Evolutionary conservation across 108 stramenopile genomes (phyloP), one percentile per base, ranked within the genome.

Genomic region (Epithemia pelagica): DNA sequence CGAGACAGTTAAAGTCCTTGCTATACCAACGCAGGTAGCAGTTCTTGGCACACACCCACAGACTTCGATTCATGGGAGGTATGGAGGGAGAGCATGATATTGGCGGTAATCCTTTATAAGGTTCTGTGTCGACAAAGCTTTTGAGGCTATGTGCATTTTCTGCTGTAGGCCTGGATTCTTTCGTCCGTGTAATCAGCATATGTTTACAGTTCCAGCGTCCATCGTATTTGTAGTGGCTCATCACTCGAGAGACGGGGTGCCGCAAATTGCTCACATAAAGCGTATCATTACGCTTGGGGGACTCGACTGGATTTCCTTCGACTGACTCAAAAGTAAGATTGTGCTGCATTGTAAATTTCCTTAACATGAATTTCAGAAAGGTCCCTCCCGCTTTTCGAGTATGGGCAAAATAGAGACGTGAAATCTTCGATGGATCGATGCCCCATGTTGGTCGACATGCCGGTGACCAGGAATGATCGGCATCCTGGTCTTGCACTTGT

Each of bases 171-270:
- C 5, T 15, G 15, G 15, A 46, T 15, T 10, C 37, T 5, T 5
- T 46, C 15, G 5, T n/a, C n/a, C n/a, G 5, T 5, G 5, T 46
- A 10, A 10, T 46, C 10, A 46, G 10, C 37, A 46, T 46, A 10
- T 46, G 10, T 46, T 5, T 5, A 29, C 65, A 66, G 25, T 2
- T 24, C 65, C 65, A 66, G 19, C 65, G 37, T 51, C 37, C 52
- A 24, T 54, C 56, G 65, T 66, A 66, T 29, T 66, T 66, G 65
- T 57, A 66, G 21, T 66, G 65, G 27, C 65, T 66, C 19, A 66
- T 22, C 52, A 27, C 23, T 3, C 65, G 65, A 3, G 19, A 5
- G 19, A 53, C 21, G 21, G 65, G 65, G 5, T 66, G 33, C 5
- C 65, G 65, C n/a, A 66, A 27, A 27, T 5, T 7, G 2, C 51